Percentiles rank a stretch among this genome's conserved stretches.
These are phyloP conservation scores for Hypericum androsaemum DNA, from an alignment of 345 rosid genomes.

Conservation along the genomic window DNA sequence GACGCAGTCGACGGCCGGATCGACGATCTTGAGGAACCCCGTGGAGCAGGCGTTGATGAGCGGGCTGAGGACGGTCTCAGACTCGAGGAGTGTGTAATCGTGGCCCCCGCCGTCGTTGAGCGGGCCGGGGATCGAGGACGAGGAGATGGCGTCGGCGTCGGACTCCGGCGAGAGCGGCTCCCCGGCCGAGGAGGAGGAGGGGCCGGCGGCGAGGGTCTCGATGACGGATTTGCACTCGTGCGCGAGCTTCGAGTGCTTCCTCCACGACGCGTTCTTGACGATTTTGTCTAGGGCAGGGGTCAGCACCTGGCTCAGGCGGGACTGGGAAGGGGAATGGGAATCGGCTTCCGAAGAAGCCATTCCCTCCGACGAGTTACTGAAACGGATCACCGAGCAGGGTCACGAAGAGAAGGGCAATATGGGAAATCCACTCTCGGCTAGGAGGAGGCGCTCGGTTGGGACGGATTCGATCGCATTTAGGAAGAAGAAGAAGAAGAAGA, in stretches of 20 bases:
- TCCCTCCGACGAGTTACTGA: conserved; percentile 41
- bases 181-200: conserved; percentile 23
- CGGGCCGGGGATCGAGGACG: conserved; percentile 55
- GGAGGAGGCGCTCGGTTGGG: background rate
- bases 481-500: background rate
- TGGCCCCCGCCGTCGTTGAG: conserved; percentile 67
- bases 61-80: conserved; percentile 80
- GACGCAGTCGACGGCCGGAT: conserved; percentile 81
- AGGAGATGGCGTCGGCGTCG: conserved; percentile 31
- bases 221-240: conserved; percentile 89
- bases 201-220: conserved; percentile 34
- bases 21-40: conserved; percentile 73
- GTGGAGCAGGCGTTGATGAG: conserved; percentile 64
- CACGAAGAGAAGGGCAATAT: conserved; percentile 18
- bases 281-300: conserved; percentile 80
- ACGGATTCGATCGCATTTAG: conserved; percentile 8
- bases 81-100: conserved; percentile 69
- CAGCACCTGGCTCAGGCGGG: conserved; percentile 62
- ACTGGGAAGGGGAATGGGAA: conserved; percentile 20
- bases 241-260: conserved; percentile 89
- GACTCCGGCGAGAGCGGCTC: conserved; percentile 30
- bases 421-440: background rate
- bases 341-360: conserved; percentile 99
- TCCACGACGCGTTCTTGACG: conserved; percentile 91
- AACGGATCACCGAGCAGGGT: conserved; percentile 28